These are phyloP conservation scores for Asterionellopsis glacialis DNA, from an alignment of 108 stramenopile species.

Conservation along the genomic window DNA sequence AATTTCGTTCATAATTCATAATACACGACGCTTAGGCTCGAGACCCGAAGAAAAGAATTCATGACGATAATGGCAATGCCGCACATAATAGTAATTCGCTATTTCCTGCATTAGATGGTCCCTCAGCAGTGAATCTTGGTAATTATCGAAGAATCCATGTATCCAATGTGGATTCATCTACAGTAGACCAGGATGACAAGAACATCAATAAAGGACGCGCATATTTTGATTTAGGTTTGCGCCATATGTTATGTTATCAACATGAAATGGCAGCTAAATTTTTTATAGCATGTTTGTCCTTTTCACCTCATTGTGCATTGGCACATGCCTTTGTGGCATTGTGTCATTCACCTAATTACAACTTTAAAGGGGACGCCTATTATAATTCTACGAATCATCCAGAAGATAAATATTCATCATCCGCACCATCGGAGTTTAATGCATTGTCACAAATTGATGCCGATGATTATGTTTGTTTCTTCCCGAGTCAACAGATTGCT, in stretches of 20 bases:
- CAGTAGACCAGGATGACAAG: conserved; percentile 14
- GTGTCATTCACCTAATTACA: conserved; percentile 84
- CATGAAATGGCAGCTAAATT: conserved; percentile 74
- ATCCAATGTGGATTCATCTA: conserved; percentile 48
- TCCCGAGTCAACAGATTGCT: conserved; percentile 78
- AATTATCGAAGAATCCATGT: conserved; percentile 55
- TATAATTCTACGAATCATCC: conserved; percentile 74
- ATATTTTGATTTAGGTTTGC: conserved; percentile 69
- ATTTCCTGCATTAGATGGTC: conserved; percentile 17
- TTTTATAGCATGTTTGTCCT: conserved; percentile 56
- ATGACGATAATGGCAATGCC: too few relatives aligned
- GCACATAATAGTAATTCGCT: too few relatives aligned
- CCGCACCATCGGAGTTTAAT: background rate
- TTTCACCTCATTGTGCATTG: conserved; percentile 69
- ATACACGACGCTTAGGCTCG: too few relatives aligned
- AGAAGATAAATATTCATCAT: conserved; percentile 32
- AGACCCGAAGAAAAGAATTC: too few relatives aligned
- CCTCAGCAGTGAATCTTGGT: conserved; percentile 44
- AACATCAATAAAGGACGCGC: conserved; percentile 39
- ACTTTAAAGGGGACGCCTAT: conserved; percentile 83
- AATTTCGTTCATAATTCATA: too few relatives aligned
- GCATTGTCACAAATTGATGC: conserved; percentile 8
- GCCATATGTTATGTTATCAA: conserved; percentile 66
- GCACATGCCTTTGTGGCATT: conserved; percentile 76
- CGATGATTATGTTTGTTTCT: conserved; percentile 44